Conservation (phyloP, 1,139 yeast species). For the Pichia terricola region DNA sequence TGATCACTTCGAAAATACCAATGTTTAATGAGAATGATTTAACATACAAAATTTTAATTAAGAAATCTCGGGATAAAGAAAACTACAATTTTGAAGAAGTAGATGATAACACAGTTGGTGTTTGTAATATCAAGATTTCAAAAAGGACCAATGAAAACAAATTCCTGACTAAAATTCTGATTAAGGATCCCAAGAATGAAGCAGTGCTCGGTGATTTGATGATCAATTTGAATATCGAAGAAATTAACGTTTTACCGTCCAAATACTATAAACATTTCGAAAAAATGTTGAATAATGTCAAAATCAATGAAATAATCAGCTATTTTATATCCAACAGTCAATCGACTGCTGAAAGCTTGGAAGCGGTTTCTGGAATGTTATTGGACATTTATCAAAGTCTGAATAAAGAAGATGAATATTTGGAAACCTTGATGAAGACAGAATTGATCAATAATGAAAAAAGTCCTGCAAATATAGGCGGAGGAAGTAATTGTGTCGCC, state of each 20-base stretch:
- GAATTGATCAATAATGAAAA: conserved; percentile 28
- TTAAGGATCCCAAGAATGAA: conserved; percentile 22
- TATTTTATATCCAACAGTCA: conserved; percentile 31
- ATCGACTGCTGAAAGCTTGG: conserved; percentile 35
- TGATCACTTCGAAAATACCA: conserved; percentile 46
- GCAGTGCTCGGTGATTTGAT: conserved; percentile 47
- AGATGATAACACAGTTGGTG: conserved; percentile 36
- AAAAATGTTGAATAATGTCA: conserved; percentile 42
- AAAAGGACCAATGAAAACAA: conserved; percentile 7
- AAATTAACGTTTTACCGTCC: conserved; percentile 54
- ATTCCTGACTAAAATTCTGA: conserved; percentile 19
- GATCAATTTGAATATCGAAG: conserved; percentile 43
- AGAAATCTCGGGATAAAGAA: conserved; percentile 24
- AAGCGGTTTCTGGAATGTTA: conserved; percentile 42
- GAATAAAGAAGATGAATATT: conserved; percentile 59
- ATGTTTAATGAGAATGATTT: conserved; percentile 34
- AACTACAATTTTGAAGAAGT: conserved; percentile 14
- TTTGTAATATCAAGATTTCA: conserved; percentile 48
- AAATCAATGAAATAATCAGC: conserved; percentile 40
- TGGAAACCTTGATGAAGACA: conserved; percentile 52
- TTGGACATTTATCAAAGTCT: conserved; percentile 60
- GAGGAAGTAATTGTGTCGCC: background rate
- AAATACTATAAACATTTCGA: conserved; percentile 51
- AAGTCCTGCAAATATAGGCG: too few species aligned
- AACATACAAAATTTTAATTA: conserved; percentile 43